Evolutionary conservation across 331 rosid species (phyloP), one percentile per base, ranked within the genome.

Genomic region (Prunus yedoensis): DNA sequence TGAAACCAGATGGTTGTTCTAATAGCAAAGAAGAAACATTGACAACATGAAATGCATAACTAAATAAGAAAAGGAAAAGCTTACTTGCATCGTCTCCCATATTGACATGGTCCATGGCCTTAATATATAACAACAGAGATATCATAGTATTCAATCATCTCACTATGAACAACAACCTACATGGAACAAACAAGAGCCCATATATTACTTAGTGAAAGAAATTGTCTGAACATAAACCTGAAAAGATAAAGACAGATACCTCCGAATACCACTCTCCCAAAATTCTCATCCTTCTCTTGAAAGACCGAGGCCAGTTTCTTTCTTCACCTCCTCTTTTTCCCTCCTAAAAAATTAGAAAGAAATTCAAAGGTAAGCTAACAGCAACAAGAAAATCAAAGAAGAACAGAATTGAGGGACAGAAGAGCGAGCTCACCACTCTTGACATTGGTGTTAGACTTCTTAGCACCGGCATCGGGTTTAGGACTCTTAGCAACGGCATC

Each of bases 251-350:
- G 73, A 68, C n/a, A 43, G n/a, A 66, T 84, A 95, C 97, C 99
- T 95, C 97, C 2, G 97, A 92, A 85, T 95, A 95, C 99, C 99
- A 95, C 73, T 95, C 97, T 74, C n/a, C 97, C 97, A 23, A 95
- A 94, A 79, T 95, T 95, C 1, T 90, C 99, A 66, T 91, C 96
- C 82, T 95, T 95, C 79, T 71, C 68, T 80, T 92, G 94, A 77
- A 57, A 95, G 86, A 25, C 97, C 97, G 47, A 95, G 81, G 3
- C 99, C 94, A 14, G 99, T 95, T 68, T 95, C 97, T 72, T 92
- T 95, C 97, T 95, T 95, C 65, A 92, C 94, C 82, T 95, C 99
- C 82, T 94, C 89, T 88, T 94, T 83, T 92, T 95, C 52, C 72
- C 89, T 58, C 97, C 99, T 94, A n/a, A 82, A 9, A 66, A 73